Evolutionary conservation across 2,329 filamentous ascomycete genomes (phyloP).

Genomic region (Bipolaris bicolor): DNA sequence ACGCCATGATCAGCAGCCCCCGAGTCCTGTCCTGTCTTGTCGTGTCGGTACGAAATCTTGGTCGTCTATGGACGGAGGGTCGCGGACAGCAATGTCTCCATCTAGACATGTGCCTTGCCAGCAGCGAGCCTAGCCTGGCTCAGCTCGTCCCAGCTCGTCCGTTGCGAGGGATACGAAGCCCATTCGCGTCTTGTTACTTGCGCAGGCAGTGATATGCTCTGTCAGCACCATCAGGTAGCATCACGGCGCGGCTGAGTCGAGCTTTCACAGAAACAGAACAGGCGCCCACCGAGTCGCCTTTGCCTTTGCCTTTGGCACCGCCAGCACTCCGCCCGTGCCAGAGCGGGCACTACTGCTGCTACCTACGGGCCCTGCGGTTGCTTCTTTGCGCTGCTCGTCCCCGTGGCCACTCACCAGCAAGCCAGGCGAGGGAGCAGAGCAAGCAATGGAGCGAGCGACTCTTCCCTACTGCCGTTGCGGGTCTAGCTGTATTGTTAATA

Average conservation of each 20-base stretch:
- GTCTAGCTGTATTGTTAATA: not conserved
- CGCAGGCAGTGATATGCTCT: constrained; percentile 20
- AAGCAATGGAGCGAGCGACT: not conserved
- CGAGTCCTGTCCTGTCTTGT: constrained; percentile 1
- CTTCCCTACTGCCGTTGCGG: constrained; percentile 16
- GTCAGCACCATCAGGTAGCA: constrained; percentile 24
- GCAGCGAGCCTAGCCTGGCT: constrained; percentile 12
- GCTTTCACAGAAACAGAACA: constrained; percentile 15
- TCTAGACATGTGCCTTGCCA: constrained; percentile 16
- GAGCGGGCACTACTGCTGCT: not conserved
- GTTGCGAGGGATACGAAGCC: constrained; percentile 23
- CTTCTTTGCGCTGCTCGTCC: not conserved
- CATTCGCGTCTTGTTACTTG: constrained; percentile 18
- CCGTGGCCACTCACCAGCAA: constrained; percentile 2
- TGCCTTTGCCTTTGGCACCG: not conserved
- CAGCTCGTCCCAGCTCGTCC: constrained; percentile 10
- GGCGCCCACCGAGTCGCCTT: constrained; percentile 14
- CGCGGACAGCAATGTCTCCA: constrained; percentile 9
- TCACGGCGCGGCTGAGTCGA: constrained; percentile 30
- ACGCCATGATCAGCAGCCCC: constrained; percentile 13
- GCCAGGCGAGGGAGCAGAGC: not conserved
- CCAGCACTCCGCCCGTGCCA: constrained; percentile 17
- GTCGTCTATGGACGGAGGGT: no score
- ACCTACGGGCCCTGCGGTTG: not conserved
- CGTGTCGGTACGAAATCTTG: constrained; percentile 10